A percentile compares a stretch with the other conserved stretches of the same genome.
Conservation (phyloP, 371 early-diverging fungal genomes). For the Syncephalis fuscata region DNA sequence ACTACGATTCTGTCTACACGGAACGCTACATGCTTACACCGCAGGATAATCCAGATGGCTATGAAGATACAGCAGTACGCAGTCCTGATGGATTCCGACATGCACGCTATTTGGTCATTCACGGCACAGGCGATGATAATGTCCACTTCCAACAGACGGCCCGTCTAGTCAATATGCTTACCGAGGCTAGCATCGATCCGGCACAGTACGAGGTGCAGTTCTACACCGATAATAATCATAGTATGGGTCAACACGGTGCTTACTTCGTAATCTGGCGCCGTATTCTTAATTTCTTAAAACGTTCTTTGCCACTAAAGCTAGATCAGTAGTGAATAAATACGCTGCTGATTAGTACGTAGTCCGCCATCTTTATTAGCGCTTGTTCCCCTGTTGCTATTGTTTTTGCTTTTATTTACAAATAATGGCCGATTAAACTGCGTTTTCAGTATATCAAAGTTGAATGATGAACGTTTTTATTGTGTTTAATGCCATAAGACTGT, state of each 20-base stretch:
- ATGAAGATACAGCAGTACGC: slow-evolving; percentile 54
- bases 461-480: too few species aligned
- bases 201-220: slow-evolving; percentile 51
- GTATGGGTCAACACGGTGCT: slow-evolving; percentile 53
- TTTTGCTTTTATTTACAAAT: too few species aligned
- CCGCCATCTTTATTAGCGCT: too few species aligned
- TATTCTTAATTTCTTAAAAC: slow-evolving; percentile 1
- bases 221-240: slow-evolving; percentile 84
- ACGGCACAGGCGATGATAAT: slow-evolving; percentile 87
- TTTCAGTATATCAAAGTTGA: too few species aligned
- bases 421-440: too few species aligned
- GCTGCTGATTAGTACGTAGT: too few species aligned
- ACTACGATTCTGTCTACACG: slow-evolving; percentile 84
- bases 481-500: too few species aligned
- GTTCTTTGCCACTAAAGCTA: not conserved
- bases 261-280: slow-evolving; percentile 30
- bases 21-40: slow-evolving; percentile 94
- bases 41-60: slow-evolving; percentile 54
- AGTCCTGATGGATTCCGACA: slow-evolving; percentile 71
- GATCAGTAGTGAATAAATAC: not conserved
- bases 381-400: too few species aligned
- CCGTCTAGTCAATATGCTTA: slow-evolving; percentile 55
- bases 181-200: slow-evolving; percentile 45
- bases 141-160: slow-evolving; percentile 87
- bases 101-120: slow-evolving; percentile 63